Base-by-base conservation (phyloP, 2,329 filamentous ascomycete genomes). In the Talaromyces amestolkiae region DNA sequence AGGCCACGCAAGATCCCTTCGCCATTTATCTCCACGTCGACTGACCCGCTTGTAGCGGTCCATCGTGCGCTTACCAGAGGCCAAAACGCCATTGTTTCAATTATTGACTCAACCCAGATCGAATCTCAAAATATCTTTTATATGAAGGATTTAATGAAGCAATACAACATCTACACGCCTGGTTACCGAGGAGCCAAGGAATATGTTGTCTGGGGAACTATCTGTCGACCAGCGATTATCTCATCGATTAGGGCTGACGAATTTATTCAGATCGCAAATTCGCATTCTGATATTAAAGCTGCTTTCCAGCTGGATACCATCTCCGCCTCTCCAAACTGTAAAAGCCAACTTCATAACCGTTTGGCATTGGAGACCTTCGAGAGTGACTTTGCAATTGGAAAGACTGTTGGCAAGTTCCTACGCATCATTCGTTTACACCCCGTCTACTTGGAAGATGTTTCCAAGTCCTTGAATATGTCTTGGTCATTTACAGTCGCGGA, bases 1-100 rank as follows among this genome's bases (percentile, higher is more conserved):
- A 69, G 67, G 0, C 72, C 68, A 19, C 24, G 67, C 2, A 41
- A 68, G 0, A 41, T 69, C 0, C 54, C 63, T 0, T 73, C 74
- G 0, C 77, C 78, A 0, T 78, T 79, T 11, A 77, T 80, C 4
- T 79, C 78, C 0, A 72, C 73, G 0, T 76, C 68, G 5, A 59
- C 49, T 0, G 69, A 70, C 0, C 71, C 72, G 1, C 61, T 79
- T 0, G 58, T 73, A 0, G 73, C 76, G 0, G 49, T 79, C 0
- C 76, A 79, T 47, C 69, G 77, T 43, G 75, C 72, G 0, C n/a
- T 78, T 3, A 64, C 68, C 5, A 56, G 67, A 0, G 45, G 68
- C 19, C 68, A 73, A 15, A 69, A 69, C 0, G 74, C 76, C 0
- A 67, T 68, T 0, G 22, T 80, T 1, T 69, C 71, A 0, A 69